Evolutionary conservation across 345 rosid species (phyloP).

Genomic region (Euphorbia pulcherrima): DNA sequence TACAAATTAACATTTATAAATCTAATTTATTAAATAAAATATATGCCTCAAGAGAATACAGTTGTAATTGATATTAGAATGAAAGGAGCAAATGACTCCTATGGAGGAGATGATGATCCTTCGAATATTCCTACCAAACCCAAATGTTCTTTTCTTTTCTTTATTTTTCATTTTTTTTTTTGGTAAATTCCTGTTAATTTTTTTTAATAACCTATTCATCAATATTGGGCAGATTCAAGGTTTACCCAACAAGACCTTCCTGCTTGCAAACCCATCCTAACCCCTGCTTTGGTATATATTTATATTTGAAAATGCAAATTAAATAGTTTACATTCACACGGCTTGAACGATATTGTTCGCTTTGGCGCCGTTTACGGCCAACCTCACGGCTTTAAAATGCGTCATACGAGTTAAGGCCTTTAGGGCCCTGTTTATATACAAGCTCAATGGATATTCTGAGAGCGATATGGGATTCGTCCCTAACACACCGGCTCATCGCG

Average conservation of each 20-base stretch:
- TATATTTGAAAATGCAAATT: too few species aligned
- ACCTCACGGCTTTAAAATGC: too few species aligned
- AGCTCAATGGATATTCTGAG: too few species aligned
- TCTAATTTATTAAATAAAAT: background rate
- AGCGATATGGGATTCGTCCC: too few species aligned
- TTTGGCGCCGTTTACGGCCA: too few species aligned
- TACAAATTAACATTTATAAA: background rate
- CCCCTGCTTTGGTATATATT: constrained; percentile 31
- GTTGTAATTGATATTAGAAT: constrained; percentile 4
- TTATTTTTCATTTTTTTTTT: too few species aligned
- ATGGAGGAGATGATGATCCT: background rate
- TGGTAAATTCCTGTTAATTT: too few species aligned
- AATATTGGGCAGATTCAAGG: constrained; percentile 26
- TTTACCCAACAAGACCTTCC: constrained; percentile 37
- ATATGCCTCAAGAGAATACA: background rate
- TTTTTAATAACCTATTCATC: background rate
- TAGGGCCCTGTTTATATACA: too few species aligned
- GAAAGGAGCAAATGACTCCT: background rate
- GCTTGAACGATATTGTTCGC: too few species aligned
- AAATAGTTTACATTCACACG: too few species aligned
- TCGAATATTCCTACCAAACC: background rate
- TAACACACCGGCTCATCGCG: too few species aligned
- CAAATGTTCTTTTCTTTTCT: background rate
- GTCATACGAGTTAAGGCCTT: too few species aligned
- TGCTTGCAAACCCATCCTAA: constrained; percentile 33